Evolutionary conservation across 2,329 filamentous ascomycete genomes (phyloP).

Genomic region (Amylocarpus encephaloides): DNA sequence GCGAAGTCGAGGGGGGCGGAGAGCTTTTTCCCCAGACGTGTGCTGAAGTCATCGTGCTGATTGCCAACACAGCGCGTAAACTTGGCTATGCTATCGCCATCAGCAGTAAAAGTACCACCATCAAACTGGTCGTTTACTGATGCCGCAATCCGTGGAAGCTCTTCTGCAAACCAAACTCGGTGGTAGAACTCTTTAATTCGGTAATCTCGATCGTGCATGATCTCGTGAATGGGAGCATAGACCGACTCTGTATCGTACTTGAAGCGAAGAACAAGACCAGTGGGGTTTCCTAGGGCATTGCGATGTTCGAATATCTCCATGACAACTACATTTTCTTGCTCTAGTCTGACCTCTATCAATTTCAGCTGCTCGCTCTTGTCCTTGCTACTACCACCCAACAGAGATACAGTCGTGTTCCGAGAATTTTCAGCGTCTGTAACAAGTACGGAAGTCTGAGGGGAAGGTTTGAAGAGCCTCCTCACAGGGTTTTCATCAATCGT

Average conservation of each 20-base stretch:
- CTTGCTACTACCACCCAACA: too few relatives aligned
- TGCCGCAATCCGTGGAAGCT: constrained; percentile 74
- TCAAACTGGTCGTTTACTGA: constrained; percentile 83
- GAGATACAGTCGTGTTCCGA: too few relatives aligned
- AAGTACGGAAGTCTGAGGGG: neutral
- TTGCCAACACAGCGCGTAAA: constrained; percentile 99
- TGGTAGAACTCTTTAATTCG: constrained; percentile 99
- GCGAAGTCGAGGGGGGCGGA: constrained; percentile 98
- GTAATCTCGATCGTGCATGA: constrained; percentile 94
- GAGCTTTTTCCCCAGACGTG: constrained; percentile 87
- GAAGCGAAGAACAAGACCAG: constrained; percentile 78
- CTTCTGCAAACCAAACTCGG: constrained; percentile 91
- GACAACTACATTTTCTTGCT: constrained; percentile 69
- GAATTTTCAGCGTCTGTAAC: too few relatives aligned
- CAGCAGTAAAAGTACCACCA: constrained; percentile 81
- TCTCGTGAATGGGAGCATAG: constrained; percentile 94
- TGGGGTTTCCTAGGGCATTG: constrained; percentile 74
- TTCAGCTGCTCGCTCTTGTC: constrained; percentile 52
- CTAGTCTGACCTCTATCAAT: constrained; percentile 78
- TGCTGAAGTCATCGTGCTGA: constrained; percentile 93
- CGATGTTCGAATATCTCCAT: constrained; percentile 92
- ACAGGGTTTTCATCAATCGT: neutral
- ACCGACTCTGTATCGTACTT: constrained; percentile 92
- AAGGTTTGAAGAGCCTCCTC: neutral
- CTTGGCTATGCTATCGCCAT: constrained; percentile 89